A percentile compares a stretch with the other conserved stretches of the same genome.
Conservation (phyloP, 139 green algal genomes). For the Raphidocelis subcapitata region DNA sequence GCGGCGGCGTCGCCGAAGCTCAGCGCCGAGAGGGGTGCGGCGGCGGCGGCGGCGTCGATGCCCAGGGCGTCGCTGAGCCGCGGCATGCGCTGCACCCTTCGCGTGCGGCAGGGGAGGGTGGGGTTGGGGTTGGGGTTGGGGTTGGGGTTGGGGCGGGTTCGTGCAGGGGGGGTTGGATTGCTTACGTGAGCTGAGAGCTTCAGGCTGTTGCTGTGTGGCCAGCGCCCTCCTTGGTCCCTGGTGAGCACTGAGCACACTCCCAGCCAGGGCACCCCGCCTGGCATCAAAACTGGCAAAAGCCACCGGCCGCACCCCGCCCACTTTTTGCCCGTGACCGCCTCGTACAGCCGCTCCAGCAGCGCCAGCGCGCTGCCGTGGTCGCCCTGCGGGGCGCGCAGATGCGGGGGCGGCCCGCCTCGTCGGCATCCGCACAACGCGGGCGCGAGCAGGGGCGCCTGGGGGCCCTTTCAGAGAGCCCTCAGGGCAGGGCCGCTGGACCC, state of each 20-base stretch:
- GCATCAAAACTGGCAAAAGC: not conserved
- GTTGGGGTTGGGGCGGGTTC: not conserved
- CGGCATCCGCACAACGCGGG: not conserved
- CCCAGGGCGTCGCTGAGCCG: too few species aligned
- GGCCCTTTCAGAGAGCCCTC: too few species aligned
- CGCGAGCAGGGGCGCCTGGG: not conserved
- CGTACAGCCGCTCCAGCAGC: conserved; percentile 58
- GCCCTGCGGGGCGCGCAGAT: conserved; percentile 43
- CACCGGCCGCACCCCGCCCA: conserved; percentile 27
- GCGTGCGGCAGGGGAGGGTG: too few species aligned
- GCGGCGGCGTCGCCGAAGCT: not conserved
- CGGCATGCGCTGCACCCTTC: too few species aligned
- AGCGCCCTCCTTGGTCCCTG: not conserved
- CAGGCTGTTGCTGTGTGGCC: not conserved
- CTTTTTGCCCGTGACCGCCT: conserved; percentile 61
- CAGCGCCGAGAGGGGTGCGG: too few species aligned
- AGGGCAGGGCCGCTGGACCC: too few species aligned
- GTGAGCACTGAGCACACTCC: not conserved
- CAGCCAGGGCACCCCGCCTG: not conserved
- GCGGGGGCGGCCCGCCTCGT: conserved; percentile 27
- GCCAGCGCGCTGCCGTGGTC: conserved; percentile 40
- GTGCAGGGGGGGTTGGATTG: not conserved
- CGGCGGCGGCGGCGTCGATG: too few species aligned
- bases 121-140: conserved; percentile 2
- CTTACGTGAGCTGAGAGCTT: not conserved